Conservation (phyloP, 2,329 filamentous ascomycete genomes). For the Aureobasidium subglaciale region DNA sequence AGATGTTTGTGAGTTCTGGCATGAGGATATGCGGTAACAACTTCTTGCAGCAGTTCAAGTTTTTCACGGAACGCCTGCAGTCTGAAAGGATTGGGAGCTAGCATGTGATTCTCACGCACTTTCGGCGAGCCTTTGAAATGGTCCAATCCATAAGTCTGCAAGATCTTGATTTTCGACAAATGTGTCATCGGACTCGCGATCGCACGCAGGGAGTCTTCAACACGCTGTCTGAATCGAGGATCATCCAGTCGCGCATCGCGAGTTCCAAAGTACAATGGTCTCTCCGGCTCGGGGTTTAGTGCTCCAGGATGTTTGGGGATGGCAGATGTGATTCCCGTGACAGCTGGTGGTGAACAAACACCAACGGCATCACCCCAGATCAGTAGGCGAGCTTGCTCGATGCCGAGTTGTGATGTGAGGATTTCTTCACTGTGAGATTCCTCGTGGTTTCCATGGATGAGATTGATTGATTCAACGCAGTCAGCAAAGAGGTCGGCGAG, state of each 20-base stretch:
- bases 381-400: conserved; percentile 42
- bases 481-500: conserved; percentile 41
- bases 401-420: conserved; percentile 36
- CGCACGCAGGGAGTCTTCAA: conserved; percentile 36
- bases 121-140: conserved; percentile 34
- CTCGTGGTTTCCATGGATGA: conserved; percentile 37
- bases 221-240: conserved; percentile 28
- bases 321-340: conserved; percentile 35
- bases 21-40: conserved; percentile 20
- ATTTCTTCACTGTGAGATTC: conserved; percentile 38
- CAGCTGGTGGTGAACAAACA: conserved; percentile 37
- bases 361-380: conserved; percentile 44
- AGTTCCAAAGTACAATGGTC: conserved; percentile 39
- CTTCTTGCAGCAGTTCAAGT: conserved; percentile 35
- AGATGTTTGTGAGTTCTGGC: not conserved
- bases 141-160: conserved; percentile 38
- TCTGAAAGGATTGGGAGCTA: conserved; percentile 20
- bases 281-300: conserved; percentile 38
- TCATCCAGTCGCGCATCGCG: conserved; percentile 39
- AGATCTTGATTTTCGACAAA: conserved; percentile 35
- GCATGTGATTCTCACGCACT: conserved; percentile 32
- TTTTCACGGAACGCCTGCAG: conserved; percentile 41
- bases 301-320: conserved; percentile 38
- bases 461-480: conserved; percentile 41
- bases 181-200: conserved; percentile 38